Evolutionary conservation across 2,329 filamentous ascomycete genomes (phyloP).

Genomic region (Diaporthe aspalathi): DNA sequence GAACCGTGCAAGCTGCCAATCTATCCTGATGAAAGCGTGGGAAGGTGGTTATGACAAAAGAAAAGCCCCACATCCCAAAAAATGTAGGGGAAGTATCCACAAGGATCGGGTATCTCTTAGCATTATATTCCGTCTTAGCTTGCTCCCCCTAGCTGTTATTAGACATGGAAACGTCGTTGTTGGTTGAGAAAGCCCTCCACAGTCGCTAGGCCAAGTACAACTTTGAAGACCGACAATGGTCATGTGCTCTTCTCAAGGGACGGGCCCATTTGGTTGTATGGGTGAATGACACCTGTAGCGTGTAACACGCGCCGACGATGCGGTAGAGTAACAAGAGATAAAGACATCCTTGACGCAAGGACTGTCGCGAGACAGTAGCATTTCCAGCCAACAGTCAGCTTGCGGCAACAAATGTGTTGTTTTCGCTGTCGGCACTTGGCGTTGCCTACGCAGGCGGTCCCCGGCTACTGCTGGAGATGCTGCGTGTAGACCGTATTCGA

Average conservation of each 20-base stretch:
- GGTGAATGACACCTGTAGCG: constrained; percentile 5
- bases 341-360: neutral
- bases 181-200: constrained; percentile 33
- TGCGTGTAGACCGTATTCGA: constrained; percentile 51
- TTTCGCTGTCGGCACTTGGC: neutral
- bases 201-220: neutral
- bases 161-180: constrained; percentile 17
- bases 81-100: constrained; percentile 28
- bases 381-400: neutral
- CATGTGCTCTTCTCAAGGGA: neutral
- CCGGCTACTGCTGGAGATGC: constrained; percentile 49
- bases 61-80: constrained; percentile 15
- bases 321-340: neutral
- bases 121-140: constrained; percentile 38
- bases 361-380: neutral
- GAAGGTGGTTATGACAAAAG: constrained; percentile 22
- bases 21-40: constrained; percentile 28
- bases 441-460: neutral
- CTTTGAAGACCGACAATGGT: constrained; percentile 4
- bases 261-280: neutral
- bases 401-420: neutral
- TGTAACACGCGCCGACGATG: constrained; percentile 9
- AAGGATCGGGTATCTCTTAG: constrained; percentile 40
- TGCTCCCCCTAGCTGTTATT: constrained; percentile 25
- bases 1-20: constrained; percentile 32